Conservation (phyloP, 768 basidiomycete genomes). For the Clavaria fumosa region DNA sequence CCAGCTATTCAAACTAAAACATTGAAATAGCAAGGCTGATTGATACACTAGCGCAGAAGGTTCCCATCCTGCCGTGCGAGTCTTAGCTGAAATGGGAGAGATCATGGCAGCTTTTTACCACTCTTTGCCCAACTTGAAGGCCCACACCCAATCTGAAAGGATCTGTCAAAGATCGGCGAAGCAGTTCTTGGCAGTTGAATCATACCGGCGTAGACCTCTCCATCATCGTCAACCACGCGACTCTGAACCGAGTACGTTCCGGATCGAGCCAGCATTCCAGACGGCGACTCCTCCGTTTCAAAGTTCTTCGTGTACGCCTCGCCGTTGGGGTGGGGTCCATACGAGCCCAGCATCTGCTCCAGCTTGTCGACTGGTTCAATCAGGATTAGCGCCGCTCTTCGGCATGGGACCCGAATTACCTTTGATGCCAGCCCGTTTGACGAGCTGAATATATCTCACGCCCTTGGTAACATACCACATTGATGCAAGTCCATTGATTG, state of each 20-base stretch:
- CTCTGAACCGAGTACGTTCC: constrained; percentile 69
- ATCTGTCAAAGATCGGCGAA: background rate
- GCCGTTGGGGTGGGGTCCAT: constrained; percentile 55
- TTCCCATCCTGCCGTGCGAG: no score
- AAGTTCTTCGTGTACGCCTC: constrained; percentile 64
- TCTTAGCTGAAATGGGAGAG: no score
- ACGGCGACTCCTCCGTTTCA: constrained; percentile 52
- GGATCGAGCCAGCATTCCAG: constrained; percentile 71
- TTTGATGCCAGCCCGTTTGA: constrained; percentile 62
- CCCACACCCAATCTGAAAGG: constrained; percentile 65
- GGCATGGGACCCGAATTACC: constrained; percentile 27
- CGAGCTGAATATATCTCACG: constrained; percentile 77
- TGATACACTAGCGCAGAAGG: no score
- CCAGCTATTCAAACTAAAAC: no score
- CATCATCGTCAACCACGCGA: constrained; percentile 81
- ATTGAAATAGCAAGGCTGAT: no score
- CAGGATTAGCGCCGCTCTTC: constrained; percentile 5
- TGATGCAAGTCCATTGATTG: no score
- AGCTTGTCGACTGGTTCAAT: constrained; percentile 63
- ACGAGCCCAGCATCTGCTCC: constrained; percentile 91
- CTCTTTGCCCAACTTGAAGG: constrained; percentile 83
- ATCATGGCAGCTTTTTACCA: constrained; percentile 36
- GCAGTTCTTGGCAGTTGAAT: constrained; percentile 3
- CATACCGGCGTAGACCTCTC: constrained; percentile 62
- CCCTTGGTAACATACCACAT: constrained; percentile 32